A percentile compares a stretch with the other conserved stretches of the same genome.
Conservation (phyloP, 139 green algal species). For the Chlamydomonas applanata region DNA sequence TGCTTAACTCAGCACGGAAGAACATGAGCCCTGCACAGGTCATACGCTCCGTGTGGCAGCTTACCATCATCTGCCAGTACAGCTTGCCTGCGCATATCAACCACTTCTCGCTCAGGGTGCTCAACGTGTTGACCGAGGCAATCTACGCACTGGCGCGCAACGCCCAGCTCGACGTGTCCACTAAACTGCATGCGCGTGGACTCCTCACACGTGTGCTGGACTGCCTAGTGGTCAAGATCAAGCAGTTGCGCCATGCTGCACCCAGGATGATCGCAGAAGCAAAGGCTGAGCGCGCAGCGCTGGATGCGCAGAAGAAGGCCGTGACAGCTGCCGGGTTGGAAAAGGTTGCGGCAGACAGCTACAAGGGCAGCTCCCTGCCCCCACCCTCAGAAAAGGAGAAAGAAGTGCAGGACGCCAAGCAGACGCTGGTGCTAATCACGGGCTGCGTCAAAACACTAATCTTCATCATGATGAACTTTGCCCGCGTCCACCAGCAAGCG, state of each 20-base stretch:
- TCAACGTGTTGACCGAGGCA: constrained; percentile 45
- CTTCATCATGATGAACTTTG: constrained; percentile 6
- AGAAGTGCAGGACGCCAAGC: constrained; percentile 54
- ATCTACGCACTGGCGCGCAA: constrained; percentile 54
- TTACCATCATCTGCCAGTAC: constrained; percentile 5
- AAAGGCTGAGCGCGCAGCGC: constrained; percentile 20
- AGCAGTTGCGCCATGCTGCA: constrained; percentile 34
- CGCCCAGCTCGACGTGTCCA: constrained; percentile 9
- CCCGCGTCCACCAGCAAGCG: constrained; percentile 8
- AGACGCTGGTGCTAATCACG: constrained; percentile 47
- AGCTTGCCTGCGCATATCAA: neutral
- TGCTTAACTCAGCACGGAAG: constrained; percentile 67
- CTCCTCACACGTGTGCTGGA: constrained; percentile 81
- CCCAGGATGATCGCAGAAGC: constrained; percentile 14
- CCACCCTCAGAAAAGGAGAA: constrained; percentile 55
- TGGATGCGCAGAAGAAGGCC: constrained; percentile 17
- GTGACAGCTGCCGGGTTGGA: constrained; percentile 14
- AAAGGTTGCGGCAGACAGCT: neutral
- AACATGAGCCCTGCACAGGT: constrained; percentile 69
- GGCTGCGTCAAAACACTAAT: constrained; percentile 39
- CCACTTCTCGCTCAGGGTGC: neutral
- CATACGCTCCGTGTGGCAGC: constrained; percentile 40
- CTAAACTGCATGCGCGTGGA: constrained; percentile 33
- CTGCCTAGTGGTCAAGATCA: constrained; percentile 79
- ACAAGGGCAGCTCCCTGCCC: constrained; percentile 22